Conservation (phyloP, 2,329 filamentous ascomycete genomes). For the Anthostomella pinea region DNA sequence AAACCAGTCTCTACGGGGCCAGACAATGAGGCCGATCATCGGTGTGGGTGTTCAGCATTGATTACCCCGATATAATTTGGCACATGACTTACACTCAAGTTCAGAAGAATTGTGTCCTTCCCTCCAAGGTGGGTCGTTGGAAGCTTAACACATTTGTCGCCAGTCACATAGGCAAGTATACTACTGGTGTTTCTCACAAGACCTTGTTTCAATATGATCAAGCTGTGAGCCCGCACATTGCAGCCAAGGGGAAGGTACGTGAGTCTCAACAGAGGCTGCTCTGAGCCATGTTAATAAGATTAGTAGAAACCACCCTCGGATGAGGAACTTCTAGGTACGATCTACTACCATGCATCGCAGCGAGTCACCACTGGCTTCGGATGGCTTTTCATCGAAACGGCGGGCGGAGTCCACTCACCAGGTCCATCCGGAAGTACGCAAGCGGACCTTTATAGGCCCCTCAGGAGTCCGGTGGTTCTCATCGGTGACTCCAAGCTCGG, state of each 20-base stretch:
- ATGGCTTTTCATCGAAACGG: conserved; percentile 75
- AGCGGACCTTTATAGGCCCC: conserved; percentile 71
- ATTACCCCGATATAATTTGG: too few species aligned
- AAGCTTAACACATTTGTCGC: conserved; percentile 2
- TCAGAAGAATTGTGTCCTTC: conserved; percentile 1
- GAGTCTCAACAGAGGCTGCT: neutral
- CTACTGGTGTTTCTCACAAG: conserved; percentile 44
- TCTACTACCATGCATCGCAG: conserved; percentile 44
- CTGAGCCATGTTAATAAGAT: conserved; percentile 40
- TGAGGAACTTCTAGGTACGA: conserved; percentile 45
- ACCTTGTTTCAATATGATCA: conserved; percentile 71
- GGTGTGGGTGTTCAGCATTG: conserved; percentile 42
- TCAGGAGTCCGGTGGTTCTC: conserved; percentile 71
- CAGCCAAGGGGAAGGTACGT: conserved; percentile 52
- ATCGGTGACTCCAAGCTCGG: conserved; percentile 74
- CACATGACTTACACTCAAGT: too few species aligned
- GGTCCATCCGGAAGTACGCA: conserved; percentile 73
- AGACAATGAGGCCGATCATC: conserved; percentile 65
- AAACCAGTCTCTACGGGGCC: conserved; percentile 82
- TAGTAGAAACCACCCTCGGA: too few species aligned
- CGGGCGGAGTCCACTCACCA: conserved; percentile 78
- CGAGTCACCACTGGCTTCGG: conserved; percentile 43
- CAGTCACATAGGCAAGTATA: conserved; percentile 63
- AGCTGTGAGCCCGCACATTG: conserved; percentile 75
- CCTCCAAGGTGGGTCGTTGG: neutral